These are phyloP conservation scores for Crithidia mellificae DNA, from an alignment of 208 protist genomes.

Conservation along the genomic window DNA sequence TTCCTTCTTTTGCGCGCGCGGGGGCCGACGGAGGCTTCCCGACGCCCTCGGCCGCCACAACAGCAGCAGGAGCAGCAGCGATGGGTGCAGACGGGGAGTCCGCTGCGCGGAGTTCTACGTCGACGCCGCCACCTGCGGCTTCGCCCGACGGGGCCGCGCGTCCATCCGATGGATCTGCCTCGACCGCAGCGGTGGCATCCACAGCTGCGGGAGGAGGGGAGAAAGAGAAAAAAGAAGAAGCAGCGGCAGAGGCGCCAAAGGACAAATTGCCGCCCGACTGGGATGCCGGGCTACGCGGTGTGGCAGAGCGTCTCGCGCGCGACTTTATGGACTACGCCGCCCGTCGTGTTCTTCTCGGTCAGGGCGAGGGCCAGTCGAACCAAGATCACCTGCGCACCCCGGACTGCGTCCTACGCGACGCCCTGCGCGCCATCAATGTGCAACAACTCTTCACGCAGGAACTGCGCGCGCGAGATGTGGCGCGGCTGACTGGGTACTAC, in stretches of 20 bases:
- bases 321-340: slow-evolving; percentile 45
- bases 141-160: not conserved
- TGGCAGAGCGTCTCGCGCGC: slow-evolving; percentile 55
- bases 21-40: not conserved
- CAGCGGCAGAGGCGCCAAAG: not conserved
- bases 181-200: too few relatives aligned
- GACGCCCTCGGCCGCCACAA: not conserved
- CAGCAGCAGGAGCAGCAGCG: not conserved
- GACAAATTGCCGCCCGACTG: slow-evolving; percentile 44
- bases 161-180: too few relatives aligned
- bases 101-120: not conserved
- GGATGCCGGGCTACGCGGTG: slow-evolving; percentile 38
- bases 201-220: not conserved
- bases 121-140: not conserved
- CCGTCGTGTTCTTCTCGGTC: slow-evolving; percentile 19
- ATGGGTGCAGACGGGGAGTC: not conserved
- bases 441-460: slow-evolving; percentile 18
- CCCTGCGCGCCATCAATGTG: slow-evolving; percentile 12
- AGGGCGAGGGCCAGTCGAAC: slow-evolving; percentile 27
- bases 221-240: not conserved
- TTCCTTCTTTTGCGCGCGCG: not conserved
- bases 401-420: slow-evolving; percentile 12
- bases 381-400: slow-evolving; percentile 29
- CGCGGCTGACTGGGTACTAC: slow-evolving; percentile 27
- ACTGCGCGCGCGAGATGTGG: slow-evolving; percentile 28